Evolutionary conservation across 495 filamentous ascomycete species (phyloP).

Genomic region (Aspergillus ostianus): DNA sequence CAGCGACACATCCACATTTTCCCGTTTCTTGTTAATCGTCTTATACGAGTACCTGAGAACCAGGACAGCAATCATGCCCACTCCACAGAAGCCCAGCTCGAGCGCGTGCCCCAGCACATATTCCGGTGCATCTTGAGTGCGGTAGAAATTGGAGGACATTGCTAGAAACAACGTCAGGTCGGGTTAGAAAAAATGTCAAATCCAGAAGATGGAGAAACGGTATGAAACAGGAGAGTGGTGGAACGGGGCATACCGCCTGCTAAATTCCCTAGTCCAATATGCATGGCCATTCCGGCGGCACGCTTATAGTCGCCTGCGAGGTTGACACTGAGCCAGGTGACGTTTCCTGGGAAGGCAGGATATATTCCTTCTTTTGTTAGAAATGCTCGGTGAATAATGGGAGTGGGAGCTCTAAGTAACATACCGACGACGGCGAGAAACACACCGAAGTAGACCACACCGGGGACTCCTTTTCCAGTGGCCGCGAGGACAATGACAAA

Average conservation of each 20-base stretch:
- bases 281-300: constrained; percentile 69
- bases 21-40: constrained; percentile 59
- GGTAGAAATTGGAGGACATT: constrained; percentile 78
- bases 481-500: constrained; percentile 57
- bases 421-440: constrained; percentile 68
- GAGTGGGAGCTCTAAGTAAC: constrained; percentile 20
- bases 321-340: constrained; percentile 73
- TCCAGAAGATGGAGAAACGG: no score
- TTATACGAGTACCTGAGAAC: constrained; percentile 56
- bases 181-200: no score
- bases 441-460: constrained; percentile 69
- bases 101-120: constrained; percentile 68
- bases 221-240: no score
- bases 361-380: constrained; percentile 32
- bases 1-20: constrained; percentile 46
- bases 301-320: constrained; percentile 70
- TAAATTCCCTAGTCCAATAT: constrained; percentile 72
- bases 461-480: constrained; percentile 48
- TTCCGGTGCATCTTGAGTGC: constrained; percentile 57
- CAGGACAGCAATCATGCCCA: constrained; percentile 57
- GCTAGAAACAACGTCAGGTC: constrained; percentile 29
- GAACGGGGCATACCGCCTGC: no score
- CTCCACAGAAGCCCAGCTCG: constrained; percentile 64
- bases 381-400: constrained; percentile 38
- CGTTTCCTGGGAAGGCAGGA: constrained; percentile 56